A percentile compares a stretch with the other conserved stretches of the same genome.
phyloP scores from a whole-genome alignment of 768 basidiomycete species.

The Mycena latifolia region DNA sequence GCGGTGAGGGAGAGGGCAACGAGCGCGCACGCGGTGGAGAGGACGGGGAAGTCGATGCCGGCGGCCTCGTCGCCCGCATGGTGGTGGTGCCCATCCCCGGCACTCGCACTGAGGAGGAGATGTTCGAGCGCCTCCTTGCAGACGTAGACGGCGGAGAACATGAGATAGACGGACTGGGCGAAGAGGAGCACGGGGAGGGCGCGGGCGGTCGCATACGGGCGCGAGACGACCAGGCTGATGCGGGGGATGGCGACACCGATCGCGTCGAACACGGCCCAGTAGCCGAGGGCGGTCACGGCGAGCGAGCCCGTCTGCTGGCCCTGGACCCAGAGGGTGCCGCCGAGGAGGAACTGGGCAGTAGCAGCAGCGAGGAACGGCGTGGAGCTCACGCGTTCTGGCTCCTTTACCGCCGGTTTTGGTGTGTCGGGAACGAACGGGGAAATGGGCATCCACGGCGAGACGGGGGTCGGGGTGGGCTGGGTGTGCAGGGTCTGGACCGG shows the following conservation, averaged over 20 bases:
- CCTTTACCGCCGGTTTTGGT: conserved; percentile 50
- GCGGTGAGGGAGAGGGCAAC: conserved; percentile 70
- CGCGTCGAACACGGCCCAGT: conserved; percentile 96
- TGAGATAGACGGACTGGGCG: conserved; percentile 91
- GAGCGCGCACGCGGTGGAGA: conserved; percentile 67
- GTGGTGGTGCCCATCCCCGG: conserved; percentile 53
- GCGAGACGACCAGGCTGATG: conserved; percentile 22
- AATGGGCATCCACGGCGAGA: conserved; percentile 77
- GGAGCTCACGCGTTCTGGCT: conserved; percentile 7
- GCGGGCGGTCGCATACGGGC: conserved; percentile 66
- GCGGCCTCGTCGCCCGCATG: conserved; percentile 41
- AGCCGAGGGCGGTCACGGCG: conserved; percentile 91
- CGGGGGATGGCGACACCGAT: conserved; percentile 73
- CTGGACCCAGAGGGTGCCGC: conserved; percentile 86
- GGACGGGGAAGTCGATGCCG: conserved; percentile 78
- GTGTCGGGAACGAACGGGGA: conserved; percentile 52
- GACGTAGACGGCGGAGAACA: conserved; percentile 95
- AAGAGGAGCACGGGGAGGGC: conserved; percentile 82
- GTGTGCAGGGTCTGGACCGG: conserved; percentile 60
- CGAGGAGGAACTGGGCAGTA: conserved; percentile 81
- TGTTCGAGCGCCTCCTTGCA: conserved; percentile 98
- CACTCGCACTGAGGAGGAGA: conserved; percentile 77
- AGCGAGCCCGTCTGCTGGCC: conserved; percentile 93
- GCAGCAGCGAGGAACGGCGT: conserved; percentile 59
- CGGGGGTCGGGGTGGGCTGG: conserved; percentile 68